Evolutionary conservation across 2,329 filamentous ascomycete genomes (phyloP).

Genomic region (Keithomyces neogunnii): DNA sequence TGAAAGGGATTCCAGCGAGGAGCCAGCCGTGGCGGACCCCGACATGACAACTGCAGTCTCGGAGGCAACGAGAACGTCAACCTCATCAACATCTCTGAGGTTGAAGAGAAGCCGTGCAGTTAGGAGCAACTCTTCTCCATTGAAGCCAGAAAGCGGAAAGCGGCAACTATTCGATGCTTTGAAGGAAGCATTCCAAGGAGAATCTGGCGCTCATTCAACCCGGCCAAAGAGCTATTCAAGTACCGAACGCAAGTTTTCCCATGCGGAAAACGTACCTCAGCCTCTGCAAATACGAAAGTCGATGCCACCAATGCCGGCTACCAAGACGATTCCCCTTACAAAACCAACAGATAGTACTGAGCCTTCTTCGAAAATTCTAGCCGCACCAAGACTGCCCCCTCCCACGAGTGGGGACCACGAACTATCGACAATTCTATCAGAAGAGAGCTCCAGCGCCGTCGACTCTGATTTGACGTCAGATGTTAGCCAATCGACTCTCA

Average conservation of each 20-base stretch:
- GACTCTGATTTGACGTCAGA: slow-evolving; percentile 44
- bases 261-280: slow-evolving; percentile 15
- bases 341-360: background rate
- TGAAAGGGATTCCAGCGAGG: slow-evolving; percentile 6
- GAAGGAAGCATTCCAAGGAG: slow-evolving; percentile 54
- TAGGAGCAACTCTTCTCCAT: slow-evolving; percentile 38
- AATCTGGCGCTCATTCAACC: slow-evolving; percentile 41
- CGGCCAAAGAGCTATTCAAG: slow-evolving; percentile 40
- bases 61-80: slow-evolving; percentile 15
- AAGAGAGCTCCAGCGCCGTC: slow-evolving; percentile 35
- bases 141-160: slow-evolving; percentile 35
- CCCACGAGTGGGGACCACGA: slow-evolving; percentile 48
- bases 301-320: background rate
- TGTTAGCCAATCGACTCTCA: slow-evolving; percentile 39
- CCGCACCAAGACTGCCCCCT: slow-evolving; percentile 29
- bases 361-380: slow-evolving; percentile 15
- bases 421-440: slow-evolving; percentile 49
- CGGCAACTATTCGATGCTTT: slow-evolving; percentile 49
- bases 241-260: slow-evolving; percentile 28
- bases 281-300: slow-evolving; percentile 4
- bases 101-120: slow-evolving; percentile 50
- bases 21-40: background rate
- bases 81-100: slow-evolving; percentile 27
- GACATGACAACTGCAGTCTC: slow-evolving; percentile 12
- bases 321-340: background rate